Evolutionary conservation across 2,329 filamentous ascomycete species (phyloP), one percentile per base, ranked within the genome.

Genomic region (Exophiala mesophila): DNA sequence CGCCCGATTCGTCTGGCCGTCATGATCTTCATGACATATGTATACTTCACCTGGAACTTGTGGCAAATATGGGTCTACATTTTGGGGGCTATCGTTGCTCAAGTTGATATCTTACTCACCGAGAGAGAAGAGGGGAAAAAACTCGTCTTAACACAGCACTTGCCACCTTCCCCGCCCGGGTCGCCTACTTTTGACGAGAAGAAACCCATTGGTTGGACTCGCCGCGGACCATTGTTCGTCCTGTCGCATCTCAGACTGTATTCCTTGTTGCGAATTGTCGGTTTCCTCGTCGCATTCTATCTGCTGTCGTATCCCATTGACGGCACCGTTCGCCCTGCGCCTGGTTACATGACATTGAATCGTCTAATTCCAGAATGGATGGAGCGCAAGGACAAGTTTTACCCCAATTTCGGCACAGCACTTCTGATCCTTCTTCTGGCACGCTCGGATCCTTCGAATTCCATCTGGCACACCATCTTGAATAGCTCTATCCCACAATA

Each of bases 51-150:
- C 17, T 68, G 64, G 55, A 66, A 66, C 20, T 63, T 66, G 37
- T 70, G 67, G 67, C 66, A 70, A 24, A 56, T 69, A 9, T 64
- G 68, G 23, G 58, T 69, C 3, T 69, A 69, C 46, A 52, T 69
- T 3, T 53, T 59, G 2, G 67, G 67, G 17, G 67, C 68, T 52
- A 43, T 69, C 13, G 63, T 70, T 55, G 66, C 66, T 21, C 66
- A 70, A 44, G 51, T 64, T 5, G 67, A 70, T 41, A 55, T 67
- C 13, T 63, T 68, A 39, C 39, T 54, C 8, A 53, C 45, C 6
- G 50, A 53, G 33, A 44, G 42, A 5, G 29, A 60, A 57, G 7
- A 67, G 63, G 63, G 59, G 62, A 41, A 44, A 26, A 49, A 43
- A 26, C 38, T 45, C 5, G 33, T 38, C 3, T 26, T 52, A 20